A percentile compares a stretch with the other conserved stretches of the same genome.
phyloP scores from a whole-genome alignment of 345 rosid genomes.

The Eucalyptus sp. region DNA sequence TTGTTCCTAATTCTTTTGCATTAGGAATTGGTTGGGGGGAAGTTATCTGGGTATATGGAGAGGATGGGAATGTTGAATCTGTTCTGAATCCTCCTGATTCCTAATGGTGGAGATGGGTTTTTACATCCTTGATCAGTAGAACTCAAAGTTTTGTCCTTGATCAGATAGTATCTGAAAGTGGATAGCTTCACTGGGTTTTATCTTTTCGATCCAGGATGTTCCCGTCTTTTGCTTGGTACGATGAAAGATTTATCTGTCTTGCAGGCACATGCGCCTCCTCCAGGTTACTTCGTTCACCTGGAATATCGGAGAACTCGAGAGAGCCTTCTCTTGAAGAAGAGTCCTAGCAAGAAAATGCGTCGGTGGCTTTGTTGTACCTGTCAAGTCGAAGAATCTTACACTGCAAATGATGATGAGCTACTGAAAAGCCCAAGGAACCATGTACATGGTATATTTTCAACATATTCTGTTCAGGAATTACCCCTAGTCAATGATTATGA shows the following conservation, averaged over 20 bases:
- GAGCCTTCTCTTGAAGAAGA: slow-evolving; percentile 14
- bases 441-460: slow-evolving; percentile 8
- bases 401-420: neutral
- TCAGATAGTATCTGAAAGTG: too few relatives aligned
- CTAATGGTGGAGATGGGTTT: neutral
- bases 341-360: slow-evolving; percentile 21
- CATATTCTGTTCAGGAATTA: neutral
- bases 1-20: neutral
- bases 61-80: neutral
- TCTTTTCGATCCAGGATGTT: neutral
- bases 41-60: neutral
- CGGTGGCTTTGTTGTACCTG: slow-evolving; percentile 36
- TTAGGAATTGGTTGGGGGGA: neutral
- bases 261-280: slow-evolving; percentile 19
- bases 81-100: neutral
- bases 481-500: neutral
- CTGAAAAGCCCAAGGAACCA: slow-evolving; percentile 1
- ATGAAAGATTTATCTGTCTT: neutral
- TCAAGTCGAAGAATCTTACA: slow-evolving; percentile 18
- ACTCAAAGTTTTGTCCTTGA: neutral
- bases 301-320: slow-evolving; percentile 3
- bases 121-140: neutral
- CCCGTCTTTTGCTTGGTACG: neutral
- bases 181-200: neutral
- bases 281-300: slow-evolving; percentile 3